Conservation (phyloP, 192 early-diverging fungal species). For the Chytriomyces sp. region DNA sequence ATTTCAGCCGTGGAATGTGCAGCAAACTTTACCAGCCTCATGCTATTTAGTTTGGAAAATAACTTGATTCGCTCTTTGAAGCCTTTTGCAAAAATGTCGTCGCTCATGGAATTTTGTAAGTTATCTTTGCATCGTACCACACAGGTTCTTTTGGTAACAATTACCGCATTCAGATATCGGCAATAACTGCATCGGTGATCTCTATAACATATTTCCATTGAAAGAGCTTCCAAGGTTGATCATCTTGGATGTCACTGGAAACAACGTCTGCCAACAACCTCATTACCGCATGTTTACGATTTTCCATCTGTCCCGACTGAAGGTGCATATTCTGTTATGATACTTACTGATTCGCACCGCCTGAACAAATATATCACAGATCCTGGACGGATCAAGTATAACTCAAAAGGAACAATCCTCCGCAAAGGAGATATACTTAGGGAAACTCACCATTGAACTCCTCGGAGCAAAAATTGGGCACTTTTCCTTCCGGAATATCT, state of each 20-base stretch:
- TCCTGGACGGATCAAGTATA: conserved; percentile 62
- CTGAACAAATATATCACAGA: conserved; percentile 33
- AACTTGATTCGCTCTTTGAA: conserved; percentile 52
- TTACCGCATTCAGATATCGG: conserved; percentile 52
- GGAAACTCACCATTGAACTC: conserved; percentile 64
- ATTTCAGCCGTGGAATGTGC: conserved; percentile 52
- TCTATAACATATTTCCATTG: conserved; percentile 61
- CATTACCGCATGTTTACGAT: conserved; percentile 65
- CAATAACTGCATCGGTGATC: conserved; percentile 58
- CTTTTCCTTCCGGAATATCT: conserved; percentile 58
- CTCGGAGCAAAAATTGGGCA: conserved; percentile 67
- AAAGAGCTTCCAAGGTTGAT: conserved; percentile 64
- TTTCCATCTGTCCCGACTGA: conserved; percentile 60
- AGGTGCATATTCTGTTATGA: conserved; percentile 44
- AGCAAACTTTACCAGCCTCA: conserved; percentile 50
- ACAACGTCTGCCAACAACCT: conserved; percentile 52
- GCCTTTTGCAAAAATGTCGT: conserved; percentile 53
- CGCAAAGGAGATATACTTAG: conserved; percentile 62
- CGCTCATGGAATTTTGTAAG: conserved; percentile 66
- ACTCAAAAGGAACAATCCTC: conserved; percentile 56
- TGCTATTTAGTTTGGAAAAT: conserved; percentile 61
- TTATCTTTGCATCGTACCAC: conserved; percentile 18
- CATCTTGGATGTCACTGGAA: conserved; percentile 68
- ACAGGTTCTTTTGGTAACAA: conserved; percentile 11
- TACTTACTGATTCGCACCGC: neutral